Conservation (phyloP, 106 monocot genomes). For the Dendrobium huoshanense region DNA sequence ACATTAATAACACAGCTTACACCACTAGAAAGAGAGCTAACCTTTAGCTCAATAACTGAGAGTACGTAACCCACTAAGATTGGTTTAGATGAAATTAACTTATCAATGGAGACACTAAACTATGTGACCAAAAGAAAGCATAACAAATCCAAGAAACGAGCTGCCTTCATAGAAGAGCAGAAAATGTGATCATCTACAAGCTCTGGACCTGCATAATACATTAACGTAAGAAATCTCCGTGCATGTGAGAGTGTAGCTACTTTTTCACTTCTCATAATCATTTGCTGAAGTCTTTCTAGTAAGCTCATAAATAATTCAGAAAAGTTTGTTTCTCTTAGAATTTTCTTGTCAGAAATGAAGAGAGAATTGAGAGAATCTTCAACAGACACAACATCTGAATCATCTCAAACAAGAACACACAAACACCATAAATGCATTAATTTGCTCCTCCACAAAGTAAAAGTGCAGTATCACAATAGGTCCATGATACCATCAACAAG, state of each 20-base stretch:
- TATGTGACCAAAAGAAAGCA: too few relatives aligned
- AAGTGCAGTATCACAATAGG: too few relatives aligned
- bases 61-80: constrained; percentile 78
- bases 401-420: constrained; percentile 83
- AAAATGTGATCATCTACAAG: constrained; percentile 63
- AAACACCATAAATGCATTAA: constrained; percentile 24
- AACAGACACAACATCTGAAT: constrained; percentile 65
- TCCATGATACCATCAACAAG: too few relatives aligned
- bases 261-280: constrained; percentile 74
- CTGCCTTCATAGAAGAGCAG: constrained; percentile 22
- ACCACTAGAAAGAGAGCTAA: constrained; percentile 28
- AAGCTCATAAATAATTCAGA: constrained; percentile 69
- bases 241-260: constrained; percentile 20
- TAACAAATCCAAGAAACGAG: too few relatives aligned
- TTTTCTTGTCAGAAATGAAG: constrained; percentile 20
- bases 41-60: constrained; percentile 78
- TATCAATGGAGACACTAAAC: too few relatives aligned
- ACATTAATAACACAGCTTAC: constrained; percentile 2
- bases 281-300: constrained; percentile 51
- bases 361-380: constrained; percentile 25
- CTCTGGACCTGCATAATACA: constrained; percentile 82
- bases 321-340: constrained; percentile 53
- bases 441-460: too few relatives aligned
- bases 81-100: constrained; percentile 32
- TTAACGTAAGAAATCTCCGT: constrained; percentile 60